phyloP scores from a whole-genome alignment of 805 yeast species.

The Candida tammaniensis region DNA sequence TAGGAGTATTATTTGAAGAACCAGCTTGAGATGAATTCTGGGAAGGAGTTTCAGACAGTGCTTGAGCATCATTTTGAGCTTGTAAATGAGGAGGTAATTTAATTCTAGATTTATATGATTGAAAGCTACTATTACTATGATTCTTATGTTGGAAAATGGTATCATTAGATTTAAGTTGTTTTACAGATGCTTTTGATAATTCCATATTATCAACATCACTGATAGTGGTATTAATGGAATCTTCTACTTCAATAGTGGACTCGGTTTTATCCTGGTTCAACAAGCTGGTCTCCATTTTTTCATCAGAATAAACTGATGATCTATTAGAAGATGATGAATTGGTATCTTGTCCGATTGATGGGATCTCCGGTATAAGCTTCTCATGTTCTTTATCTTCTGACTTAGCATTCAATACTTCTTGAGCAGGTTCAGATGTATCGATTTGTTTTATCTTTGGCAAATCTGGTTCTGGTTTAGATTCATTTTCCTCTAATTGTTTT shows the following conservation, averaged over 20 bases:
- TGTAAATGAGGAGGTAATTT: constrained; percentile 31
- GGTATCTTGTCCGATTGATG: constrained; percentile 1
- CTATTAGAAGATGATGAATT: constrained; percentile 12
- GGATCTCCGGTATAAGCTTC: background rate
- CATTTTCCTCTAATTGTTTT: constrained; percentile 5
- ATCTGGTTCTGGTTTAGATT: too few relatives aligned
- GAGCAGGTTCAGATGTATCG: background rate
- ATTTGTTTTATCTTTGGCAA: too few relatives aligned
- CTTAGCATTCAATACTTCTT: background rate
- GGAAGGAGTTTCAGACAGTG: background rate
- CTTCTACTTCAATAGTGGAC: constrained; percentile 2
- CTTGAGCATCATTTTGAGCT: constrained; percentile 9
- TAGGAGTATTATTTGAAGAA: background rate
- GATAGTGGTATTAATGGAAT: constrained; percentile 6
- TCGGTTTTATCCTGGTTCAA: constrained; percentile 3
- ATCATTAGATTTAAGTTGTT: constrained; percentile 7
- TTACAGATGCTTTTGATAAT: background rate
- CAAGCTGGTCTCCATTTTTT: constrained; percentile 1
- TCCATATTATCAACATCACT: constrained; percentile 3
- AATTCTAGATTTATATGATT: constrained; percentile 29
- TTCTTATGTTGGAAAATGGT: constrained; percentile 15
- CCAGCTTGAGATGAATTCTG: background rate
- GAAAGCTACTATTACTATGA: constrained; percentile 22
- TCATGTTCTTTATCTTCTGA: background rate
- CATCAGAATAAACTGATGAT: constrained; percentile 20